Evolutionary conservation across 1,284 basidiomycete genomes (phyloP), one percentile per base, ranked within the genome.

Genomic region (Cerrena zonata): DNA sequence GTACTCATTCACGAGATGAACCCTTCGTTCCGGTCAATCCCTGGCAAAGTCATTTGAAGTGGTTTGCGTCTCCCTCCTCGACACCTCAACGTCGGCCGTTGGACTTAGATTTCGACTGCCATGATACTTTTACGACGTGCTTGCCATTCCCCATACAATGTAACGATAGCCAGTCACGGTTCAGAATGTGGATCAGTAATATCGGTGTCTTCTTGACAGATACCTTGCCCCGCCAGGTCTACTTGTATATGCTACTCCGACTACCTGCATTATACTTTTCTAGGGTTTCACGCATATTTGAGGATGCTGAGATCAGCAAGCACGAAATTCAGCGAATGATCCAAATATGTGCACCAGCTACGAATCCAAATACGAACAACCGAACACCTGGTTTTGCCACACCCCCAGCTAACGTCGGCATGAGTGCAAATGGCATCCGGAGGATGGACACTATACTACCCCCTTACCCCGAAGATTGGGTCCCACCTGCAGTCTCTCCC

Each of bases 241-340:
- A 88, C 61, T 72, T 86, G 36, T 72, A 79, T 58, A 54, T 80
- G 27, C 76, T 89, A 4, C 72, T 89, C n/a, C 75, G 80, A 12
- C 73, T 89, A 7, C 86, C 87, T 0, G 75, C 81, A 0, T 69
- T 88, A 56, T 89, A 89, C 61, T 89, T 86, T 63, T 77, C 81
- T 10, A 80, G 86, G 2, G 85, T 89, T 7, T 76, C 82, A 3
- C 73, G 77, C 45, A 77, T 87, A 15, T 89, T 87, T 55, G 77
- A 84, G 58, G 85, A 87, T 47, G 86, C 86, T 0, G 82, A 89
- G 51, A 74, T 89, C 45, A 86, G 84, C 61, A 74, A 75, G 53
- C 84, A 82, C 2, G 87, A 89, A 61, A 77, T 89, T 2, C 72
- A 84, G 53, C 67, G 80, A 21, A 82, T 89, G 74, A 79, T 86